phyloP scores from a whole-genome alignment of 2,329 filamentous ascomycete genomes.

The Colletotrichum neosansevieriae region DNA sequence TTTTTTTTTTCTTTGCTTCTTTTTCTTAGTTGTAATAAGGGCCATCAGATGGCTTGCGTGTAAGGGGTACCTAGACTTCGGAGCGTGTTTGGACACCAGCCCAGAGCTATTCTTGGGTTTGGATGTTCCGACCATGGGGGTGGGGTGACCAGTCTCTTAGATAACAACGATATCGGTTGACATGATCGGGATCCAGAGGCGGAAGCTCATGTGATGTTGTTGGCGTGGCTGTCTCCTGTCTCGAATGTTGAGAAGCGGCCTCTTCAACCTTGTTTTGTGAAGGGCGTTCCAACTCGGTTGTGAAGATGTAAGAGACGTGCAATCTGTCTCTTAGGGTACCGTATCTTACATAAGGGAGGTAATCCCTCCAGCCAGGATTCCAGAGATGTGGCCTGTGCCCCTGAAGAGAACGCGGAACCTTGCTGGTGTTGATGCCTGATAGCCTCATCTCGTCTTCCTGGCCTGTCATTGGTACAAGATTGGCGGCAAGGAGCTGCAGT shows the following conservation, averaged over 20 bases:
- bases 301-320: not conserved
- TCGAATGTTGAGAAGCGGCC: not conserved
- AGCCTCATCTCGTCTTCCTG: not conserved
- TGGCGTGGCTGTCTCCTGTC: conserved; percentile 3
- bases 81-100: conserved; percentile 25
- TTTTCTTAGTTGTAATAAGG: conserved; percentile 17
- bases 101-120: conserved; percentile 25
- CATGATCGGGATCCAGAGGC: not conserved
- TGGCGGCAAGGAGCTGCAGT: conserved; percentile 32
- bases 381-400: conserved; percentile 32
- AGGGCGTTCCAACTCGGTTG: too few species aligned
- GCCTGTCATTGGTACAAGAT: conserved; percentile 21
- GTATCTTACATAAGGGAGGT: conserved; percentile 26
- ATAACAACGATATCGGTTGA: conserved; percentile 12
- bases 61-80: not conserved
- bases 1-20: conserved; percentile 13
- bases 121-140: conserved; percentile 14
- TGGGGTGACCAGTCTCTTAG: conserved; percentile 5
- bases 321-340: not conserved
- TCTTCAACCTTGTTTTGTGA: too few species aligned
- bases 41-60: conserved; percentile 10
- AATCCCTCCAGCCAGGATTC: too few species aligned
- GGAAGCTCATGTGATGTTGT: not conserved
- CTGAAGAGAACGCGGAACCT: conserved; percentile 20
- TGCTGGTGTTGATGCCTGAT: conserved; percentile 32